These are phyloP conservation scores for Macadamia integrifolia DNA, from an alignment of 164 flowering plant species.

Conservation along the genomic window DNA sequence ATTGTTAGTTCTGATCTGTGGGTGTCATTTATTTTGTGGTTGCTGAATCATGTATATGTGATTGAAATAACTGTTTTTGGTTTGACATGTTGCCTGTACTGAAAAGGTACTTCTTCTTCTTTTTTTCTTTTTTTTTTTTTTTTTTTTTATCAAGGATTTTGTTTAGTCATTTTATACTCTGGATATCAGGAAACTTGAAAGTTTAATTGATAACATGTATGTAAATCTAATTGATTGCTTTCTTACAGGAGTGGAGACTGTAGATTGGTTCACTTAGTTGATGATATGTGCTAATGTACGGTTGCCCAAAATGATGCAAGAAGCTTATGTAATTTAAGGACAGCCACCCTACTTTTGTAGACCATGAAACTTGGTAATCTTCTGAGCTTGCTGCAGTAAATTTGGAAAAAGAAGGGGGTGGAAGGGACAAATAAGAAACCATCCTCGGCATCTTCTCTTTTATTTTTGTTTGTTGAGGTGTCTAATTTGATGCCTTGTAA, in stretches of 20 bases:
- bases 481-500: too few species aligned
- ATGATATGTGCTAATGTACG: neutral
- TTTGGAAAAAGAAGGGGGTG: too few species aligned
- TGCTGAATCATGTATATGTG: neutral
- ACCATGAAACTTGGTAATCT: slow-evolving; percentile 34
- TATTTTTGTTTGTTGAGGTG: too few species aligned
- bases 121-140: too few species aligned
- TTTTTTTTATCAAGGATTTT: too few species aligned
- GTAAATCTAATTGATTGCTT: neutral
- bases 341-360: slow-evolving; percentile 6
- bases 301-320: slow-evolving; percentile 2
- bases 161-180: too few species aligned
- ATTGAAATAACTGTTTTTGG: neutral
- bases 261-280: neutral
- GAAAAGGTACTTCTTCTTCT: too few species aligned
- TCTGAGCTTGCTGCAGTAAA: neutral
- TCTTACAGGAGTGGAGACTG: slow-evolving; percentile 11
- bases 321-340: neutral
- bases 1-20: neutral
- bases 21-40: neutral
- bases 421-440: too few species aligned
- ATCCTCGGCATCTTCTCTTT: neutral
- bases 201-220: neutral
- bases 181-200: neutral
- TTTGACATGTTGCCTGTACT: neutral